Conservation (phyloP, 2,329 filamentous ascomycete species). For the Fusarium ramigenum region DNA sequence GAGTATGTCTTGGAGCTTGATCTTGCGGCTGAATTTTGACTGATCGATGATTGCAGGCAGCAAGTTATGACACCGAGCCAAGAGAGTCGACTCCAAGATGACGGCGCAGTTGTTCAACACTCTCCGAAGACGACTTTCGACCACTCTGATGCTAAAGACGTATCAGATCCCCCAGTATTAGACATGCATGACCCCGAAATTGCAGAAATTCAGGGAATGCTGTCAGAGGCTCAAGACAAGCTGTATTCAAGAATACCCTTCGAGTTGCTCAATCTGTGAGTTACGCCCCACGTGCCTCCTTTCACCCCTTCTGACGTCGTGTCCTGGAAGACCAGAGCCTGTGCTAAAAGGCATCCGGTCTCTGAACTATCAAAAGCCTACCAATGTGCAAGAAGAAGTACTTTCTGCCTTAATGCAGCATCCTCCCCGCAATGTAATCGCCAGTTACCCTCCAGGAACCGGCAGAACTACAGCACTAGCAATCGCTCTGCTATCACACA, state of each 20-base stretch:
- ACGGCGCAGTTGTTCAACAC: rapidly evolving
- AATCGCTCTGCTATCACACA: neutral
- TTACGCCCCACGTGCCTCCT: neutral
- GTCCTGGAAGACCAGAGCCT: neutral
- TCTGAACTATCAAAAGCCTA: neutral
- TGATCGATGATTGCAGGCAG: no score
- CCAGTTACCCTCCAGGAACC: neutral
- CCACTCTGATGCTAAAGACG: rapidly evolving
- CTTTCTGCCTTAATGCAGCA: rapidly evolving
- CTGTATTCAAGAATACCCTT: neutral
- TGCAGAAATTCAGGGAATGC: rapidly evolving
- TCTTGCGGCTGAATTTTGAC: no score
- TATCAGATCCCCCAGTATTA: rapidly evolving
- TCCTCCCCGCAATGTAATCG: neutral
- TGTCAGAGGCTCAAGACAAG: neutral
- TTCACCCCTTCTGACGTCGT: neutral
- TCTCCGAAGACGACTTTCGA: no score
- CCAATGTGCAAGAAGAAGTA: neutral
- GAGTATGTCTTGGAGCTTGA: neutral
- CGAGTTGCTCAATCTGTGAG: neutral
- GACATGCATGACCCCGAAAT: rapidly evolving
- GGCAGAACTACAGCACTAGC: neutral
- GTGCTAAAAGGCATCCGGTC: neutral
- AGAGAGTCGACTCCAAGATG: neutral
- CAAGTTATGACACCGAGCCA: neutral